phyloP scores from a whole-genome alignment of 1,139 yeast genomes.

The Hansenula sp. region DNA sequence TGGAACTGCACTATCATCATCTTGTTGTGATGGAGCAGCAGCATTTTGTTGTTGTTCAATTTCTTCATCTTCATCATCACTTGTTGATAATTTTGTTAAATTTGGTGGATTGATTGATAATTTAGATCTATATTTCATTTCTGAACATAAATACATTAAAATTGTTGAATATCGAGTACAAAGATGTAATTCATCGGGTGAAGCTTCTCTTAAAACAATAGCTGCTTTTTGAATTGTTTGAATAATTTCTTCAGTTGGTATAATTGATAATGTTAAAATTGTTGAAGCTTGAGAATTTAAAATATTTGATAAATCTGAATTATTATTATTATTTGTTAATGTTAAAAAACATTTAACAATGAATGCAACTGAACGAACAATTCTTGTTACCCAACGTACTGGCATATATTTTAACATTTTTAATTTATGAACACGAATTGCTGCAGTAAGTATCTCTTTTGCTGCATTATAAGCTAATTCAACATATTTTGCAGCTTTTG shows the following conservation, averaged over 20 bases:
- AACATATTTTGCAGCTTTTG: constrained; percentile 72
- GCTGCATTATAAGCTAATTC: constrained; percentile 84
- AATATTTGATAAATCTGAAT: constrained; percentile 26
- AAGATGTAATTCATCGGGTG: constrained; percentile 86
- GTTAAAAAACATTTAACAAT: constrained; percentile 80
- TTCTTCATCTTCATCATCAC: constrained; percentile 16
- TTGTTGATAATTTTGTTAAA: constrained; percentile 15
- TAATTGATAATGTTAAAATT: constrained; percentile 56
- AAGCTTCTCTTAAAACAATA: constrained; percentile 68
- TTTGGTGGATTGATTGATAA: constrained; percentile 18
- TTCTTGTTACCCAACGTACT: constrained; percentile 83
- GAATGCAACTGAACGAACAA: constrained; percentile 89
- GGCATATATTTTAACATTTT: constrained; percentile 75
- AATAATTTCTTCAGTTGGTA: constrained; percentile 67
- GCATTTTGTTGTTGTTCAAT: background rate
- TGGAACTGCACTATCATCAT: background rate
- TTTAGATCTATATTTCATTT: constrained; percentile 46
- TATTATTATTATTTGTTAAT: constrained; percentile 40
- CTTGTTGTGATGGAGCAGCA: background rate
- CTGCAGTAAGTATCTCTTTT: constrained; percentile 68
- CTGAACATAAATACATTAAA: constrained; percentile 71
- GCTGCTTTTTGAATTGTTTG: constrained; percentile 71
- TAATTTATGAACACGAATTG: constrained; percentile 63
- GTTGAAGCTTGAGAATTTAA: constrained; percentile 38
- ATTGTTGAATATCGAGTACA: constrained; percentile 81